A percentile compares a stretch with the other conserved stretches of the same genome.
Conservation (phyloP, 2,329 filamentous ascomycete genomes). For the Stagonosporopsis vannaccii region DNA sequence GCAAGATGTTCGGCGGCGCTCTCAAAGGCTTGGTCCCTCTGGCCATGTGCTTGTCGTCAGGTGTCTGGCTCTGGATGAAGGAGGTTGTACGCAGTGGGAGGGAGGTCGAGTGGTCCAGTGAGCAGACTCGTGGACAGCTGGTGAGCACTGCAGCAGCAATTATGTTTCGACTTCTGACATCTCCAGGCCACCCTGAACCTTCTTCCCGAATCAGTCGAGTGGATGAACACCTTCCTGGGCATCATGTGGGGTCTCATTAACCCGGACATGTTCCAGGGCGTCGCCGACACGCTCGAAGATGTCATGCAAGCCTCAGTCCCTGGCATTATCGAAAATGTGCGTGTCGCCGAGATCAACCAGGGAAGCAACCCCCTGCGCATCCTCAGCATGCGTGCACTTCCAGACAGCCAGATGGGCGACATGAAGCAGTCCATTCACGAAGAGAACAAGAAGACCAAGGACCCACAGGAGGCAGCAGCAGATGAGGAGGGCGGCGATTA, state of each 20-base stretch:
- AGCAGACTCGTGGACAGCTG: constrained; percentile 82
- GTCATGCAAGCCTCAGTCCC: constrained; percentile 97
- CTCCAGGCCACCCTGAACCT: constrained; percentile 78
- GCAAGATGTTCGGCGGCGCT: constrained; percentile 79
- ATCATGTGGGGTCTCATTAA: constrained; percentile 92
- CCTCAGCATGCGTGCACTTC: constrained; percentile 83
- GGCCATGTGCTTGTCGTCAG: constrained; percentile 73
- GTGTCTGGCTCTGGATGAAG: constrained; percentile 88
- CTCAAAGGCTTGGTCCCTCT: constrained; percentile 80
- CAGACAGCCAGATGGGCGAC: constrained; percentile 80
- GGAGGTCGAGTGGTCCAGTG: constrained; percentile 86
- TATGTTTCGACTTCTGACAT: not conserved
- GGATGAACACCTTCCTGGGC: constrained; percentile 89
- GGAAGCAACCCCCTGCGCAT: constrained; percentile 90
- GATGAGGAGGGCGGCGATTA: constrained; percentile 90
- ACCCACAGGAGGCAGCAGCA: constrained; percentile 85
- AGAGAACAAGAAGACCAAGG: constrained; percentile 80
- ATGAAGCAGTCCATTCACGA: constrained; percentile 82
- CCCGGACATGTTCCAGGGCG: constrained; percentile 89
- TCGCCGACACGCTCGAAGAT: constrained; percentile 93
- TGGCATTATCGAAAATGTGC: constrained; percentile 89
- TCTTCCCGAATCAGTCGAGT: constrained; percentile 87
- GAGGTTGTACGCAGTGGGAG: constrained; percentile 83
- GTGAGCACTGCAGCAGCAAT: constrained; percentile 48
- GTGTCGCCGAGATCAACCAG: constrained; percentile 93